Conservation (phyloP, 768 basidiomycete species). For the Fistulinella prunicolor region DNA sequence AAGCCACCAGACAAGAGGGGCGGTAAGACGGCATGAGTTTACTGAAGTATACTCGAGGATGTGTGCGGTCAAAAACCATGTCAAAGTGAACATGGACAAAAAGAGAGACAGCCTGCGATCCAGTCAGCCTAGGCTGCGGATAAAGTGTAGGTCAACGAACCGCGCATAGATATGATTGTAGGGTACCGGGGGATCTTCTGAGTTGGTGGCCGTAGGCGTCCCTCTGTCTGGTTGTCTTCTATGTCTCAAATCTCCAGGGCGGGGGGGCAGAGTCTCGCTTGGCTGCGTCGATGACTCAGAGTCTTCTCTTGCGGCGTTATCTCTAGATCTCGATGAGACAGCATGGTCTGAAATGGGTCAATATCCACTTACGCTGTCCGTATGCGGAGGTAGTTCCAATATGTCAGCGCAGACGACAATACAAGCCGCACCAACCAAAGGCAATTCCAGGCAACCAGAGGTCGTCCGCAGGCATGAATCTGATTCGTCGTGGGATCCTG, state of each 20-base stretch:
- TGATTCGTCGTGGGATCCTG: conserved; percentile 42
- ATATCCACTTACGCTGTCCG: conserved; percentile 32
- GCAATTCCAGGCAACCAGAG: conserved; percentile 64
- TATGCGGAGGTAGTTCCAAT: conserved; percentile 51
- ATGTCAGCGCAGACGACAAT: conserved; percentile 46
- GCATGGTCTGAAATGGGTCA: not conserved
- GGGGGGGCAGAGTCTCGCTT: conserved; percentile 21
- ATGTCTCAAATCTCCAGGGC: conserved; percentile 12
- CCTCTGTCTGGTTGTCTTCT: conserved; percentile 23
- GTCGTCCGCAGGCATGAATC: conserved; percentile 61
- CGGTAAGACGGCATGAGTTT: conserved; percentile 64
- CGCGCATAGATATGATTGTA: conserved; percentile 29
- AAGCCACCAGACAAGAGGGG: conserved; percentile 87
- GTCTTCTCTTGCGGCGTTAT: conserved; percentile 27
- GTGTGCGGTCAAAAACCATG: conserved; percentile 82
- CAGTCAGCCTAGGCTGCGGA: conserved; percentile 12
- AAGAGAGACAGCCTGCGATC: conserved; percentile 51
- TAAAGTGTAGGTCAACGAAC: conserved; percentile 13
- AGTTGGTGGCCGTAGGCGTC: conserved; percentile 16
- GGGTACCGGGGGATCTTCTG: conserved; percentile 25
- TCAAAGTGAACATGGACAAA: conserved; percentile 67
- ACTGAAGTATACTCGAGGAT: conserved; percentile 76
- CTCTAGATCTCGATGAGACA: conserved; percentile 19
- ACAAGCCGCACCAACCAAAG: conserved; percentile 59
- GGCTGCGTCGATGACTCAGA: conserved; percentile 23